Base-by-base conservation (phyloP, 164 flowering plant genomes). In the Tetrastigma voinierianum region DNA sequence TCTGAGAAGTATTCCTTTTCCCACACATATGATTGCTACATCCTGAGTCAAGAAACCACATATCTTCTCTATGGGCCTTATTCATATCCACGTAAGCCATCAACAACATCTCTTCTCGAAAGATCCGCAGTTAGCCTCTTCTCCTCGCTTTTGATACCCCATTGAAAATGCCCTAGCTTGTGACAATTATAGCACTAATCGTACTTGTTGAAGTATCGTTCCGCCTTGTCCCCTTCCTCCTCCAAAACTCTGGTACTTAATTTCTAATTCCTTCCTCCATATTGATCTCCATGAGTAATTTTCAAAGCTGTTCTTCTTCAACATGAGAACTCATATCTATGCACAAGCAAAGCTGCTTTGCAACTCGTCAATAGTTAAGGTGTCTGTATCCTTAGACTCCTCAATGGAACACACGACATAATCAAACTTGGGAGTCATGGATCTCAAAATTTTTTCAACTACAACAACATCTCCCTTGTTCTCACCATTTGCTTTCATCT, bases 321-420 rank as follows among this genome's bases (percentile, higher is more conserved):
- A 3, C 32, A 2, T 25, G 23, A 0, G 1, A 15, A 57, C 61
- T 54, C 0, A 54, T 14, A 14, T 72, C 44, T 10, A 67, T 73
- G 76, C 1, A 68, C 76, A 14, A 68, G 17, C 6, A 73, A 10
- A 20, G 51, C n/a, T 46, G 10, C 76, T 64, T 16, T 73, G 69
- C 7, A 73, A 14, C 16, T 73, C 76, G 54, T 73, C 72, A 14
- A 73, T 52, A 3, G 65, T 44, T 3, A 73, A 1, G 1, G 12
- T 46, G 18, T 64, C 66, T 0, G 60, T 5, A 47, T 68, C 47
- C 1, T 73, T 64, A 3, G 69, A 73, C 18, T 67, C n/a, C n/a
- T n/a, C n/a, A n/a, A n/a, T n/a, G n/a, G n/a, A n/a, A n/a, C n/a
- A n/a, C n/a, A n/a, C n/a, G n/a, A n/a, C n/a, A n/a, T n/a, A n/a